phyloP scores from a whole-genome alignment of 2,329 filamentous ascomycete genomes.

The Lasiodiplodia hormozganensis region DNA sequence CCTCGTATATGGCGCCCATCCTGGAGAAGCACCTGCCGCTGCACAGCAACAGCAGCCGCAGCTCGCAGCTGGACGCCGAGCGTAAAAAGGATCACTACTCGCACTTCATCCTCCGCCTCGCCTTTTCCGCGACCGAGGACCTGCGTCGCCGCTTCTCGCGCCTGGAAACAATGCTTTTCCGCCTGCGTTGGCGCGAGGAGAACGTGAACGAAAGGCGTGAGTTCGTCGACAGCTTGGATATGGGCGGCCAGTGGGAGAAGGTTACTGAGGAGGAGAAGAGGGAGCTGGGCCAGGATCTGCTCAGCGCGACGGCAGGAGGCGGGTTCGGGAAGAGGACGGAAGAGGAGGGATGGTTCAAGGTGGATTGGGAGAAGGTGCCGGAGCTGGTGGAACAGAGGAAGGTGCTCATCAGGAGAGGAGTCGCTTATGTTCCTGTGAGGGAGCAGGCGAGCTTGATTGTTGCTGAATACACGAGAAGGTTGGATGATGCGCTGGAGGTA shows the following conservation, averaged over 20 bases:
- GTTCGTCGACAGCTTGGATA: conserved; percentile 78
- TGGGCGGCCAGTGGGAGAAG: conserved; percentile 76
- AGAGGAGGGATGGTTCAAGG: conserved; percentile 92
- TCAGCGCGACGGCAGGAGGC: conserved; percentile 53
- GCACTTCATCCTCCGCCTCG: conserved; percentile 93
- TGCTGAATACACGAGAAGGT: conserved; percentile 78
- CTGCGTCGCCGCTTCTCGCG: conserved; percentile 84
- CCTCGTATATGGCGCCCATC: conserved; percentile 81
- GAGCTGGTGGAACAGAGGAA: conserved; percentile 83
- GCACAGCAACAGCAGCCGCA: conserved; percentile 72
- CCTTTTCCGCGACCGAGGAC: conserved; percentile 91
- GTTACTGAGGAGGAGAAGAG: conserved; percentile 81
- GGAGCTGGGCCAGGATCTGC: conserved; percentile 68
- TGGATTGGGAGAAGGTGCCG: conserved; percentile 92
- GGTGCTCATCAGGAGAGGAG: conserved; percentile 79
- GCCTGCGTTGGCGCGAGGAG: conserved; percentile 79
- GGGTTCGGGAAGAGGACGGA: conserved; percentile 60
- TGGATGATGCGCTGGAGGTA: conserved; percentile 86
- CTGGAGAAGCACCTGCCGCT: conserved; percentile 88
- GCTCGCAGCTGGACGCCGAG: conserved; percentile 68
- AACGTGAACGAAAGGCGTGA: conserved; percentile 73
- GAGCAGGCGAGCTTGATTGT: conserved; percentile 91
- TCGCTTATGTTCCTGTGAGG: conserved; percentile 86
- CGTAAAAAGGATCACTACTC: conserved; percentile 96
- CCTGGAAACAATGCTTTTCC: conserved; percentile 89